Conservation (phyloP, 805 yeast genomes). For the Komagataella ulmi region DNA sequence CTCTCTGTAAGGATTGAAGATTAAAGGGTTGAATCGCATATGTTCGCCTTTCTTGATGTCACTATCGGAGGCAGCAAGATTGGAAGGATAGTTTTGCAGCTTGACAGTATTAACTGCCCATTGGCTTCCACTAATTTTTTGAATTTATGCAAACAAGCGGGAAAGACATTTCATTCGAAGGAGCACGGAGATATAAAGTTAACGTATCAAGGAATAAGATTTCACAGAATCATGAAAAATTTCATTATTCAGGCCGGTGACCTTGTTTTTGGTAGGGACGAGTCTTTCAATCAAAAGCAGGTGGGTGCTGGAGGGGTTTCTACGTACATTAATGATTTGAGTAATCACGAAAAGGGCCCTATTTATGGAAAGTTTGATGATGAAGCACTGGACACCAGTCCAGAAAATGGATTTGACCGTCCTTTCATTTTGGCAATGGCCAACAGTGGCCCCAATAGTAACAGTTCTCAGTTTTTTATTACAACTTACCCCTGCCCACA, state of each 20-base stretch:
- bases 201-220: conserved; percentile 28
- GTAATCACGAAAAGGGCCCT: conserved; percentile 8
- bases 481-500: conserved; percentile 62
- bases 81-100: conserved; percentile 53
- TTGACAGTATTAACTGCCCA: conserved; percentile 39
- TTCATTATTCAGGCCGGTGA: conserved; percentile 68
- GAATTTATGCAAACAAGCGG: conserved; percentile 27
- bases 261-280: conserved; percentile 21
- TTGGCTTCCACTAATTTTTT: conserved; percentile 37
- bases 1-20: not conserved
- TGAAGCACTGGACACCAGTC: conserved; percentile 23
- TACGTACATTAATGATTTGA: conserved; percentile 10
- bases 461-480: conserved; percentile 60
- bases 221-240: conserved; percentile 54
- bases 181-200: conserved; percentile 11
- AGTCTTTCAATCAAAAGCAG: conserved; percentile 4
- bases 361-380: conserved; percentile 32
- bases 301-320: conserved; percentile 33
- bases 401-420: conserved; percentile 16
- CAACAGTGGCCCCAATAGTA: conserved; percentile 36
- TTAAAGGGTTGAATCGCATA: not conserved
- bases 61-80: conserved; percentile 22
- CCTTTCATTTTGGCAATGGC: conserved; percentile 54
- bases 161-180: conserved; percentile 3
- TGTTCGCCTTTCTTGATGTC: conserved; percentile 37